Base-by-base conservation (phyloP, 1,284 basidiomycete species). In the Boletellus deceptivus region DNA sequence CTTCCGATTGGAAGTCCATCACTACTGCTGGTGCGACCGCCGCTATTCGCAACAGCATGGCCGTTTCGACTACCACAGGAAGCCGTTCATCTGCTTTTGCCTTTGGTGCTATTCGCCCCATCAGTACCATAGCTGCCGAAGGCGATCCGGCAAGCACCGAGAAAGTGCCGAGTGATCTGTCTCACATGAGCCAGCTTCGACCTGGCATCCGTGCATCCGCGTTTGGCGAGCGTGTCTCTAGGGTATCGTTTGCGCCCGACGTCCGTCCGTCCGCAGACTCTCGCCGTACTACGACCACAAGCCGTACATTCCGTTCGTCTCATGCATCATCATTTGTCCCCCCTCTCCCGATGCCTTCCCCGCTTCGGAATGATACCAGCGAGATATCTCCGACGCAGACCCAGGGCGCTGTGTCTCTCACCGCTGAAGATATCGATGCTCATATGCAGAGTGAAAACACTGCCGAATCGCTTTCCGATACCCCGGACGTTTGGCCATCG, bases 211-310 rank as follows among this genome's bases (percentile, higher is more conserved):
- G 75, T 49, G 67, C 75, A 0, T 68, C 71, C 1, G 72, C 68
- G 5, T 65, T 74, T 7, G 68, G 69, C 16, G 75, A 77, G 20
- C 75, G 79, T 22, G 64, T 75, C 27, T 84, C 81, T 2, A 73
- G 83, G n/a, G 74, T 91, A 9, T 90, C 87, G 1, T 89, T 91
- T 59, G 88, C 87, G 5, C 74, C 79, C n/a, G 83, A 84, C 51
- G 73, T 78, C 10, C 78, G 85, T 24, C 83, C 84, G 3, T 84
- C 80, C 11, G 68, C 68, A 22, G 84, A 86, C 22, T 75, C 75
- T 5, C 74, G 84, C 47, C 73, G 78, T 36, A 76, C 75, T 34
- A 75, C 76, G 2, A 61, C 69, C 18, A 67, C 65, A n/a, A 76
- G 72, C 42, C 77, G 85, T 39, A 80, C 79, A 1, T 84, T 61